A percentile compares a stretch with the other conserved stretches of the same genome.
Conservation (phyloP, 441 rosid genomes). For the Gossypium schwendimanii region DNA sequence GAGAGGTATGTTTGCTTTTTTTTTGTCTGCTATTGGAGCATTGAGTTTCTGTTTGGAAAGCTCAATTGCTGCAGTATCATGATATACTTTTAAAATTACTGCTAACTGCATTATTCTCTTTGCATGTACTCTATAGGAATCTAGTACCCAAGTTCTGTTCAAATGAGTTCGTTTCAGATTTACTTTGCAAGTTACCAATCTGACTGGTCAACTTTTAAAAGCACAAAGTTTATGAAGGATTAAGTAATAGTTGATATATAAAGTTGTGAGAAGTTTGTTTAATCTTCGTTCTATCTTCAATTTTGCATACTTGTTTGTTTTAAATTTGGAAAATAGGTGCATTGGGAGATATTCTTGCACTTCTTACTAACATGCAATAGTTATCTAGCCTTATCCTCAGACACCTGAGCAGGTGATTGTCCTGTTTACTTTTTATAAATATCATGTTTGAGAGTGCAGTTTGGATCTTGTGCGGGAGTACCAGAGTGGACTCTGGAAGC, state of each 20-base stretch:
- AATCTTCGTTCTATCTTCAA: neutral
- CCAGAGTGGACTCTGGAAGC: neutral
- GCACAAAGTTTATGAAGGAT: neutral
- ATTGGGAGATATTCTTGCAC: neutral
- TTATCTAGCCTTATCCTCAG: neutral
- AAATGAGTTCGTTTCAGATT: neutral
- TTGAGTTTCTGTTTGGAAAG: neutral
- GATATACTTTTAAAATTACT: neutral
- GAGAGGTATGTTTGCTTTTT: constrained; percentile 54
- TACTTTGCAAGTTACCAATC: neutral
- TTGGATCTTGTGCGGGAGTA: neutral
- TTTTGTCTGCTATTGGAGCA: neutral
- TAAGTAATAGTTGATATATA: neutral
- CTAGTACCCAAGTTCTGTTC: neutral
- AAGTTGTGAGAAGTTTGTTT: neutral
- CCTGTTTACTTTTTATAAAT: neutral
- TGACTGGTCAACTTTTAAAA: neutral
- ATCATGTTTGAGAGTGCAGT: neutral
- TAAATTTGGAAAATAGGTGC: neutral
- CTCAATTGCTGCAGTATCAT: neutral
- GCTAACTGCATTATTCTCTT: neutral
- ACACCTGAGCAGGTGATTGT: neutral
- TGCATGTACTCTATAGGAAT: neutral
- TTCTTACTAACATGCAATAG: neutral
- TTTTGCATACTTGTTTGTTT: neutral